These are phyloP conservation scores for Lactifluus piperatus DNA, from an alignment of 768 basidiomycete species.

Conservation along the genomic window DNA sequence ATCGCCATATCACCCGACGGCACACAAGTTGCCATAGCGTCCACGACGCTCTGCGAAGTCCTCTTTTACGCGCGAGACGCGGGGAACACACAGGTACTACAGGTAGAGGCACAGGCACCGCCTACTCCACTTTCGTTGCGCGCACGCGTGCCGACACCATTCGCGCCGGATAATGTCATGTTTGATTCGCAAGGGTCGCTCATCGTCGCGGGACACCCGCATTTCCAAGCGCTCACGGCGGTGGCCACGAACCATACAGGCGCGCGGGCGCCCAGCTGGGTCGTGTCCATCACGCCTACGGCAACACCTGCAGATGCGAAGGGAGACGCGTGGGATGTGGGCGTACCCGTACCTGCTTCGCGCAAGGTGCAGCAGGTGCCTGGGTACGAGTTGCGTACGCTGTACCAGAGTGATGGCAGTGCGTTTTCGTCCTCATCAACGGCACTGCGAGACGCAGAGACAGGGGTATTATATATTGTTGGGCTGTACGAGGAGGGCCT, in stretches of 20 bases:
- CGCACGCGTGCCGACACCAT: constrained; percentile 42
- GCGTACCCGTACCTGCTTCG: constrained; percentile 42
- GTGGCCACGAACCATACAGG: constrained; percentile 39
- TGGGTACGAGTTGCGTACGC: constrained; percentile 41
- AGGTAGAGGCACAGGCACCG: no score
- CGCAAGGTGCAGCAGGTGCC: constrained; percentile 31
- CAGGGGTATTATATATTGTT: constrained; percentile 42
- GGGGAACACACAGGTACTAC: not conserved
- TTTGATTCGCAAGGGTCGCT: constrained; percentile 42
- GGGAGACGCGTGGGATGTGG: constrained; percentile 29
- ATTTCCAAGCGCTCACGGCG: constrained; percentile 43
- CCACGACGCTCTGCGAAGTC: constrained; percentile 41
- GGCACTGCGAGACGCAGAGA: constrained; percentile 40
- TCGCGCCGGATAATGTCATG: constrained; percentile 52
- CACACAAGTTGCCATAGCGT: constrained; percentile 46
- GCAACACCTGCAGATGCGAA: constrained; percentile 20
- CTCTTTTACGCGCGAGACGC: constrained; percentile 44
- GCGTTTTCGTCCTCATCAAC: constrained; percentile 48
- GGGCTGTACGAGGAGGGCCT: constrained; percentile 54
- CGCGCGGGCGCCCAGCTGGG: constrained; percentile 48
- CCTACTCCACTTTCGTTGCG: constrained; percentile 29
- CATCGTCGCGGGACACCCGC: constrained; percentile 57
- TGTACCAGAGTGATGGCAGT: constrained; percentile 71
- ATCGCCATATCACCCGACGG: constrained; percentile 46
- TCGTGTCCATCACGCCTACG: constrained; percentile 35